phyloP scores from a whole-genome alignment of 805 yeast genomes.

The Cyberlindnera xylosilytica region DNA sequence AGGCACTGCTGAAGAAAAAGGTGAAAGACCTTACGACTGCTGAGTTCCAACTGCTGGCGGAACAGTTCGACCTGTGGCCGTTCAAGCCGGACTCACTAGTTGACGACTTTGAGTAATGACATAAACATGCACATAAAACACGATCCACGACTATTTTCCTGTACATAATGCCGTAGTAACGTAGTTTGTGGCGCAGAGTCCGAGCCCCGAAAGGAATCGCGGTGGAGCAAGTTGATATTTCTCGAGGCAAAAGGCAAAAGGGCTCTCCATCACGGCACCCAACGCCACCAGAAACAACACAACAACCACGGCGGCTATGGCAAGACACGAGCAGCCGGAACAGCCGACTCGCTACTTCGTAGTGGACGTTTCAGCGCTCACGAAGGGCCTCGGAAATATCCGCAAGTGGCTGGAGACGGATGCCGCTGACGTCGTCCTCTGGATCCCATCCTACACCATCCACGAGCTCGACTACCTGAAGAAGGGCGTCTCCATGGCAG shows the following conservation, averaged over 20 bases:
- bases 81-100: slow-evolving; percentile 61
- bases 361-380: slow-evolving; percentile 64
- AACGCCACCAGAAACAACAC: no score
- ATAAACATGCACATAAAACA: neutral
- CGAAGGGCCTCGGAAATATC: slow-evolving; percentile 65
- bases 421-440: slow-evolving; percentile 36
- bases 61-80: slow-evolving; percentile 71
- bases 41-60: slow-evolving; percentile 52
- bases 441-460: slow-evolving; percentile 55
- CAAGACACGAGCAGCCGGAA: neutral
- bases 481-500: slow-evolving; percentile 50
- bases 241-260: no score
- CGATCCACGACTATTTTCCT: no score
- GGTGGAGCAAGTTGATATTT: no score
- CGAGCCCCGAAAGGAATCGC: no score
- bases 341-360: slow-evolving; percentile 38
- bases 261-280: no score
- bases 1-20: slow-evolving; percentile 39
- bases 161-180: no score
- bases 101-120: neutral
- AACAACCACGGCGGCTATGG: neutral
- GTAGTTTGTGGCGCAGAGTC: no score
- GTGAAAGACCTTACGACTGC: slow-evolving; percentile 48
- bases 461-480: slow-evolving; percentile 57
- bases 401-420: slow-evolving; percentile 53